A percentile compares a stretch with the other conserved stretches of the same genome.
Conservation (phyloP, 768 basidiomycete genomes). For the Rhizopogon vesiculosus region DNA sequence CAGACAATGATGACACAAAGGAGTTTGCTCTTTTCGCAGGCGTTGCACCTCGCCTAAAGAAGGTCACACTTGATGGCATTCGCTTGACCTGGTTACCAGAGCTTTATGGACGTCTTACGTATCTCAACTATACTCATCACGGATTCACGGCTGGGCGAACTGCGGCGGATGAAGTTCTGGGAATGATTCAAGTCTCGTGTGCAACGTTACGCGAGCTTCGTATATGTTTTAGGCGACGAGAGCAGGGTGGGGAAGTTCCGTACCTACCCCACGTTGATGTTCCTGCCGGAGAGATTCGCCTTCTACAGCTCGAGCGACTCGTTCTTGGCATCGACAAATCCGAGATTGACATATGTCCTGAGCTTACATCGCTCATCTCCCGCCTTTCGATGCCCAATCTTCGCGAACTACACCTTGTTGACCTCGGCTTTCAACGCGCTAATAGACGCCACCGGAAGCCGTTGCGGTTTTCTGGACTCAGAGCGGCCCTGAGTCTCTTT, state of each 20-base stretch:
- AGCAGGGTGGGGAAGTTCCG: constrained; percentile 12
- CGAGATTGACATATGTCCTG: constrained; percentile 62
- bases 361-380: constrained; percentile 48
- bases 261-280: constrained; percentile 22
- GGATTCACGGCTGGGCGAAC: constrained; percentile 56
- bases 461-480: background rate
- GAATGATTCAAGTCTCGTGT: constrained; percentile 51
- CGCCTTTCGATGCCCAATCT: constrained; percentile 47
- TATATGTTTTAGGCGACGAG: constrained; percentile 46
- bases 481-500: background rate
- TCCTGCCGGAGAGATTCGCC: constrained; percentile 18
- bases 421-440: constrained; percentile 21
- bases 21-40: constrained; percentile 63
- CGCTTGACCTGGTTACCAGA: constrained; percentile 59
- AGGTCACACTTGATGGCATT: constrained; percentile 58
- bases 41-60: constrained; percentile 50
- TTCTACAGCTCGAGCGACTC: constrained; percentile 45
- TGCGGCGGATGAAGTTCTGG: constrained; percentile 53
- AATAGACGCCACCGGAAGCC: background rate
- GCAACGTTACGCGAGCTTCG: constrained; percentile 45
- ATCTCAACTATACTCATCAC: constrained; percentile 70
- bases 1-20: constrained; percentile 64
- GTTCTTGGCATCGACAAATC: constrained; percentile 45
- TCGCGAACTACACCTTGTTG: constrained; percentile 42
- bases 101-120: constrained; percentile 56